Base-by-base conservation (phyloP, 1,284 basidiomycete species). In the Puccinia hordei region DNA sequence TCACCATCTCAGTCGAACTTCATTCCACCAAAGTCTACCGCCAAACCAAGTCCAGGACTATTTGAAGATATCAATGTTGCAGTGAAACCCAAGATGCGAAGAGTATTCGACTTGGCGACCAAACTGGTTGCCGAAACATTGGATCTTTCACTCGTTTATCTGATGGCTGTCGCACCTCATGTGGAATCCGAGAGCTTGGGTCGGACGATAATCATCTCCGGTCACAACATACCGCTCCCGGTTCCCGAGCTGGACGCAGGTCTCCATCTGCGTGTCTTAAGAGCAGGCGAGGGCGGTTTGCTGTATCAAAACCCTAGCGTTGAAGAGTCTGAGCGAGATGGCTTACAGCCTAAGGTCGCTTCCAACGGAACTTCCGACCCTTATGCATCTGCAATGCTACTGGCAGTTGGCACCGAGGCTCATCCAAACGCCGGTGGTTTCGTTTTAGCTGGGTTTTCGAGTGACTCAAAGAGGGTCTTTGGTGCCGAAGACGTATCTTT, bases 61-160 rank as follows among this genome's bases (percentile, higher is more conserved):
- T 80, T 80, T 55, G 78, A 80, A 38, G 78, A 80, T 24, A 13
- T 49, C 17, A 63, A 65, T 33, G 46, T 46, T 41, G 78, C 57
- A n/a, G 38, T 80, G 35, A 72, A 73, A 35, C 78, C 78, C 0
- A 80, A 73, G 59, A 72, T 80, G 46, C 68, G 71, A 41, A 80
- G 73, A 24, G 68, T 80, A n/a, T 80, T 80, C n/a, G 78, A 80
- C 57, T 33, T 80, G 22, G 78, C 78, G 9, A 80, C 78, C 6
- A 72, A 63, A 65, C 59, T 80, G 19, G 69, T 80, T 24, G 78
- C 66, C 2, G 69, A 73, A 44, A 73, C 78, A 5, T 59, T 80
- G 22, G 69, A 80, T 41, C 69, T 80, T 10, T 80, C 78, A 15
- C 59, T 80, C 30, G 78, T 80, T 15, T 80, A 80, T 55, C 49